These are phyloP conservation scores for Strobilomyces dryophilus DNA, from an alignment of 768 basidiomycete genomes.

Conservation along the genomic window DNA sequence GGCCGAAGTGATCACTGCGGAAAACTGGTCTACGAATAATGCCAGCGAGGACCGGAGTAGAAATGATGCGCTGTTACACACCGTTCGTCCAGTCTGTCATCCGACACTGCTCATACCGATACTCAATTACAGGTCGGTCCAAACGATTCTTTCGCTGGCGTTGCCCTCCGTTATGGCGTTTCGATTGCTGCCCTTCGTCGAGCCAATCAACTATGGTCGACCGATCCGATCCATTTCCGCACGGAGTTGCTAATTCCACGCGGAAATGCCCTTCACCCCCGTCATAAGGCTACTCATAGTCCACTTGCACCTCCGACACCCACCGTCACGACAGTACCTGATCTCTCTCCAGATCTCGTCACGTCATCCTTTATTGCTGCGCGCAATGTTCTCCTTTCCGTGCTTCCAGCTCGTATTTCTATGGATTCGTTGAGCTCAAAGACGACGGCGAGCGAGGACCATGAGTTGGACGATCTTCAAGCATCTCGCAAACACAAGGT, in stretches of 20 bases:
- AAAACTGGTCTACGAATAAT: neutral
- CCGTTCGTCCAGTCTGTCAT: conserved; percentile 11
- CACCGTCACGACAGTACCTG: neutral
- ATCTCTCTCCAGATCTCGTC: conserved; percentile 6
- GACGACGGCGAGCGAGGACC: conserved; percentile 26
- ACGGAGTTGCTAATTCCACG: conserved; percentile 74
- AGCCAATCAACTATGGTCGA: conserved; percentile 91
- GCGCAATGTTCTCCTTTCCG: conserved; percentile 21
- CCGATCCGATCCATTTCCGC: conserved; percentile 88
- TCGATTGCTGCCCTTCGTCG: conserved; percentile 76
- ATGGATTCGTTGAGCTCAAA: conserved; percentile 29
- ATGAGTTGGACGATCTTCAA: conserved; percentile 22
- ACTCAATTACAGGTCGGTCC: conserved; percentile 50
- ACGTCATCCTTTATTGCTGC: conserved; percentile 18
- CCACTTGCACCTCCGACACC: neutral
- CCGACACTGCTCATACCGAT: neutral
- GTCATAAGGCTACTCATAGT: conserved; percentile 1
- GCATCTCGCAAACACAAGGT: neutral
- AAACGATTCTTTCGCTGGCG: conserved; percentile 79
- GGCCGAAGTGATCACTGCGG: neutral
- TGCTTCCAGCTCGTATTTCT: conserved; percentile 27
- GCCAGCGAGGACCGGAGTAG: neutral
- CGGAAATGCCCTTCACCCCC: conserved; percentile 4
- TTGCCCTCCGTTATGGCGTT: conserved; percentile 88
- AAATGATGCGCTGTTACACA: conserved; percentile 10